Evolutionary conservation across 2,329 filamentous ascomycete species (phyloP).

Genomic region (Alternaria burnsii): DNA sequence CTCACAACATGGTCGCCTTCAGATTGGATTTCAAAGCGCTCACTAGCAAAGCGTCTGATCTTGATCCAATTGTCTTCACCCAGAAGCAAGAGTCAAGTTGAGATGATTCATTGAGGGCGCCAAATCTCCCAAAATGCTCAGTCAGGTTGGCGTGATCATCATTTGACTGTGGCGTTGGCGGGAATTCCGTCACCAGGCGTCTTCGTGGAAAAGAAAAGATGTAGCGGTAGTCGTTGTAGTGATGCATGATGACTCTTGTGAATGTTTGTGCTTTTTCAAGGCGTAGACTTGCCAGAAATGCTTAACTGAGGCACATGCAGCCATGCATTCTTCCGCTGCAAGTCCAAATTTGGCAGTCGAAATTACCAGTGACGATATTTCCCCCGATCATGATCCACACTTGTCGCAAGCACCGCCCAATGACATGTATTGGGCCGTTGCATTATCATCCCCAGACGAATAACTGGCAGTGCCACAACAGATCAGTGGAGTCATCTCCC

Average conservation of each 20-base stretch:
- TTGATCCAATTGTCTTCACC: neutral
- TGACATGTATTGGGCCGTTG: conserved; percentile 25
- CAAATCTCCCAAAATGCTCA: neutral
- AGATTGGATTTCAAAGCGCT: conserved; percentile 13
- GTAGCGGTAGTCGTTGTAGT: neutral
- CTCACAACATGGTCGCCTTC: neutral
- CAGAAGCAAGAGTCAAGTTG: neutral
- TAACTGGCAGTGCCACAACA: neutral
- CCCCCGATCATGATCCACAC: conserved; percentile 12
- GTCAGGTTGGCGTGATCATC: neutral
- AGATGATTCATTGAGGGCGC: neutral
- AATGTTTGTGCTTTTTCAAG: neutral
- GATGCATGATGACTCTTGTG: neutral
- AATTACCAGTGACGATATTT: conserved; percentile 15
- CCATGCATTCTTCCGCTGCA: conserved; percentile 8
- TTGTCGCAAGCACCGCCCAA: conserved; percentile 24
- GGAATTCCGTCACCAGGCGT: neutral
- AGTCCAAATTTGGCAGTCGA: conserved; percentile 9
- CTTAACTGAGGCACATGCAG: neutral
- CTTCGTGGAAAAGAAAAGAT: neutral
- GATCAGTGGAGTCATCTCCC: neutral
- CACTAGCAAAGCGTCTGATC: neutral
- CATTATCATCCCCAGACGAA: neutral
- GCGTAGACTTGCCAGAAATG: conserved; percentile 7
- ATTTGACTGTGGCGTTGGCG: neutral